Conservation (phyloP, 2,329 filamentous ascomycete genomes). For the Polychaeton citri region DNA sequence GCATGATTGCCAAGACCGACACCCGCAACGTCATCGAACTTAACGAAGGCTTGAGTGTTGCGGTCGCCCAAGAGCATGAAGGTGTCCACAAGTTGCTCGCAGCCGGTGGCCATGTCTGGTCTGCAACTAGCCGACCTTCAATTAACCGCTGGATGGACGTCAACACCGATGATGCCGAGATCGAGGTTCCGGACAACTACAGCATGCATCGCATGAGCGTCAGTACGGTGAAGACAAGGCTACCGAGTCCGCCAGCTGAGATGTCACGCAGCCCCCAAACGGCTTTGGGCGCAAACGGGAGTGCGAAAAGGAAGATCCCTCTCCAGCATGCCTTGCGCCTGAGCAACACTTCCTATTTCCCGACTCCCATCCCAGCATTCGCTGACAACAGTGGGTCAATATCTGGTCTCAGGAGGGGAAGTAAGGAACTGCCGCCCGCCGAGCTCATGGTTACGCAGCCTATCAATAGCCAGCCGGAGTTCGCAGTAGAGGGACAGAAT, state of each 20-base stretch:
- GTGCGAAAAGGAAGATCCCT: conserved; percentile 53
- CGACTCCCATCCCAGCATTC: conserved; percentile 25
- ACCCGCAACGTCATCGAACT: conserved; percentile 61
- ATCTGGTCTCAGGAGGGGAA: not conserved
- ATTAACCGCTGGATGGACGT: conserved; percentile 87
- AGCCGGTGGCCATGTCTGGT: conserved; percentile 72
- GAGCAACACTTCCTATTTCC: conserved; percentile 72
- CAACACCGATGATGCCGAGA: conserved; percentile 58
- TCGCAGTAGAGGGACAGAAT: conserved; percentile 76
- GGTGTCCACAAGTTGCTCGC: conserved; percentile 54
- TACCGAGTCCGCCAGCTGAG: conserved; percentile 20
- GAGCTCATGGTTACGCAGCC: conserved; percentile 22
- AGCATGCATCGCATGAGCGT: conserved; percentile 42
- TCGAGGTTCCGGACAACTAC: conserved; percentile 42
- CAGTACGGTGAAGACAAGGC: conserved; percentile 28
- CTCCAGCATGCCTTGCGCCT: conserved; percentile 66
- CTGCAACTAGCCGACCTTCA: conserved; percentile 75
- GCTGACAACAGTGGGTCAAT: conserved; percentile 25
- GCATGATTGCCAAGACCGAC: conserved; percentile 92
- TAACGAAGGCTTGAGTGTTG: conserved; percentile 80
- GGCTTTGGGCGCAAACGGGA: conserved; percentile 7
- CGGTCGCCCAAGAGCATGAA: conserved; percentile 84
- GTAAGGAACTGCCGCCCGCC: not conserved
- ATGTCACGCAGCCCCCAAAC: conserved; percentile 1
- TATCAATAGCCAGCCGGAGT: conserved; percentile 31